Base-by-base conservation (phyloP, 2,329 filamentous ascomycete species). In the Catunica adiposa region DNA sequence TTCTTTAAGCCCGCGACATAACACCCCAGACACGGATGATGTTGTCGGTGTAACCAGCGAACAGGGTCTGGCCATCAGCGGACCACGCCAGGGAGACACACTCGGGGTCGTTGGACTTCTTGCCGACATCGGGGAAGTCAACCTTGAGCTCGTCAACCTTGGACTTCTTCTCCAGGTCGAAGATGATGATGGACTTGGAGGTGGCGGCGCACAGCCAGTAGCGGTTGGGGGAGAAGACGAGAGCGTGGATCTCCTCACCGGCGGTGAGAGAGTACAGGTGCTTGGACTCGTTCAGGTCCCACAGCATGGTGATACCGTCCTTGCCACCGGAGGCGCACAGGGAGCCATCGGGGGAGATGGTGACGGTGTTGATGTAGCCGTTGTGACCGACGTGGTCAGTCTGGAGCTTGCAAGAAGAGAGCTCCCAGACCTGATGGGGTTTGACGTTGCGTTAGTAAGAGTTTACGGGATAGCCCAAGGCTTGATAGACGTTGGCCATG, bases 121-220 rank as follows among this genome's bases (percentile, higher is more conserved):
- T 95, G 78, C 89, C 87, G 71, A 89, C 84, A 71, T 89, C 81
- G 68, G 86, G 77, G 78, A 89, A 94, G 70, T 89, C 79, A 79
- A 92, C 96, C 74, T 98, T 92, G 74, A 98, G 84, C 83, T 97
- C 92, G 68, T 97, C 90, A 70, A 97, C 90, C 86, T 96, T 97
- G 85, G 84, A 94, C 89, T 98, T 98, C 89, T 98, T 98, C 88
- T 98, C 92, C 66, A 98, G 83, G 71, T 98, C 92, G 78, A 98
- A 98, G 82, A 98, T 97, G 82, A 96, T 96, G 82, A 98, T 97
- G 82, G 83, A 89, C 77, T 82, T 87, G 70, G 88, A 81, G 62
- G 92, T 98, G 71, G 92, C 92, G 70, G 92, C 92, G 82, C 92
- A 98, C 66, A 98, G 84, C 92, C 92, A 98, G 88, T 98, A 98